A percentile compares a stretch with the other conserved stretches of the same genome.
Evolutionary conservation across 192 early-diverging fungal genomes (phyloP).

Genomic region (Backusella sp.): DNA sequence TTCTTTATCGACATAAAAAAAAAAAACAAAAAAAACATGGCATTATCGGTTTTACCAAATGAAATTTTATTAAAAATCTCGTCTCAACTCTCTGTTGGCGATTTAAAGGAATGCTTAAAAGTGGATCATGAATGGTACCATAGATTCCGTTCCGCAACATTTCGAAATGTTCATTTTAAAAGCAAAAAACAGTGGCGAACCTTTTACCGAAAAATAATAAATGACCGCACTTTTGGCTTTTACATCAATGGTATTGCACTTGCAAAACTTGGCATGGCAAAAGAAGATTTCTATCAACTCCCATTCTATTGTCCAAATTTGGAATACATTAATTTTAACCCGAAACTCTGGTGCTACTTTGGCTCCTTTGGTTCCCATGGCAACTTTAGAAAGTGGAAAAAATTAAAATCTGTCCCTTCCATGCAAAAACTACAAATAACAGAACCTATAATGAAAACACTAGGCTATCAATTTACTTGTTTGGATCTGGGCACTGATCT

Average conservation of each 20-base stretch:
- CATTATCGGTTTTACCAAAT: slow-evolving; percentile 1
- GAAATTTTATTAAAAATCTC: slow-evolving; percentile 7
- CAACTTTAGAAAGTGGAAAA: not conserved
- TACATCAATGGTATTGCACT: not conserved
- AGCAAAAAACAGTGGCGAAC: not conserved
- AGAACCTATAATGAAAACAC: not conserved
- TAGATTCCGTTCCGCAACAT: not conserved
- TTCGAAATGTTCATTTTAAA: not conserved
- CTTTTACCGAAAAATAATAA: not conserved
- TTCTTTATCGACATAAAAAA: not conserved
- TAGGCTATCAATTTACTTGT: not conserved
- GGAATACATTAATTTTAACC: slow-evolving; percentile 5
- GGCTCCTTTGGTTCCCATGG: not conserved
- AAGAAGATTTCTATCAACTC: slow-evolving; percentile 7
- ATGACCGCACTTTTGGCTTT: not conserved
- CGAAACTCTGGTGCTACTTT: slow-evolving; percentile 4
- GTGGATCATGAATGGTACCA: not conserved
- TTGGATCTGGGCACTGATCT: not conserved
- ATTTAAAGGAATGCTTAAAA: slow-evolving; percentile 3
- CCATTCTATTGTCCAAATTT: not conserved
- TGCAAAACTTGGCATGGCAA: not conserved
- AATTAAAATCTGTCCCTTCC: not conserved
- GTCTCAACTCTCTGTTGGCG: not conserved
- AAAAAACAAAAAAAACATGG: not conserved
- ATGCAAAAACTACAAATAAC: slow-evolving; percentile 4